Evolutionary conservation across 768 basidiomycete genomes (phyloP), one percentile per base, ranked within the genome.

Genomic region (Kwoniella dendrophila): DNA sequence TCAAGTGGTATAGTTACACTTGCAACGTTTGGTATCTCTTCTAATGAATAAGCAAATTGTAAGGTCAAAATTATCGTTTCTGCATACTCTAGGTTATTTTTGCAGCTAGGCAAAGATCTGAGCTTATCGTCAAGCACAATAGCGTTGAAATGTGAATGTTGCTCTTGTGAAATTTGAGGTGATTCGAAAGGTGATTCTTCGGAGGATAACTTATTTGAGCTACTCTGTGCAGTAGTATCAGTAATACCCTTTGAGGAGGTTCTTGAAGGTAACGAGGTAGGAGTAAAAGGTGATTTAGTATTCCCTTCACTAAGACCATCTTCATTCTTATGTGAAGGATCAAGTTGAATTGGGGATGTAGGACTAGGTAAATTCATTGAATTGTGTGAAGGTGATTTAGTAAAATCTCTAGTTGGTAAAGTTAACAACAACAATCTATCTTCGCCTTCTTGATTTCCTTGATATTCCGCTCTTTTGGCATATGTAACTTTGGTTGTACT

Each of bases 31-130:
- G 66, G 65, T 14, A 38, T 22, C 24, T 67, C 61, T 34, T 59
- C 59, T 11, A 67, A 54, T 6, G 64, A 68, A 54, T 70, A 75
- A 4, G 63, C 67, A 43, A 75, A 75, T 45, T 70, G 22, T 2
- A 72, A 24, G 14, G 62, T 40, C 24, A 26, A 22, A 43, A 14
- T 43, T 8, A 20, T 11, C 18, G 41, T 14, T 14, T 43, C n/a
- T 7, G 7, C 6, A 43, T 43, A n/a, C n/a, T n/a, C 0, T 24
- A 44, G 43, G 29, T 50, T 27, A 36, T 26, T 27, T 33, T 47
- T 29, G 33, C 44, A 43, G 38, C 29, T 24, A 0, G 59, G 51
- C 20, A 60, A 20, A 2, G 40, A 34, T n/a, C n/a, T 27, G n/a
- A 40, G 8, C 1, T 32, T 33, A 20, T 52, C 49, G 22, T 45